A percentile compares a stretch with the other conserved stretches of the same genome.
These are phyloP conservation scores for Phaeosphaeria sp. DNA, from an alignment of 2,329 filamentous ascomycete genomes.

Conservation along the genomic window DNA sequence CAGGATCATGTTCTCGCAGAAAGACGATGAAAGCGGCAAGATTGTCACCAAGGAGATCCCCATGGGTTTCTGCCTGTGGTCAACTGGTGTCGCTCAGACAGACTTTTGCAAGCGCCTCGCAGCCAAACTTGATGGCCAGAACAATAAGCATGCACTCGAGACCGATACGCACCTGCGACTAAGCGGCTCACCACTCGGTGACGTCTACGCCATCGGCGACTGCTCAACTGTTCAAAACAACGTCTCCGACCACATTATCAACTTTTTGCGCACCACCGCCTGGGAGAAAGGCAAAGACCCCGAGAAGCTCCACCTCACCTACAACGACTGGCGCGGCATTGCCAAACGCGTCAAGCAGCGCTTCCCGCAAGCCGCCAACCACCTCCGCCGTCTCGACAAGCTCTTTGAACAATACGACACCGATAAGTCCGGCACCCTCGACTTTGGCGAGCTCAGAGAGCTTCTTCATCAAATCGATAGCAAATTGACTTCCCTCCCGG, in stretches of 20 bases:
- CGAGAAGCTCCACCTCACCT: slow-evolving; percentile 83
- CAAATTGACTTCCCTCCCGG: slow-evolving; percentile 92
- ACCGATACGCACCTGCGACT: slow-evolving; percentile 93
- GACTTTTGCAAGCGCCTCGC: slow-evolving; percentile 79
- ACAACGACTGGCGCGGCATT: slow-evolving; percentile 85
- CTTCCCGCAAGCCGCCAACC: slow-evolving; percentile 88
- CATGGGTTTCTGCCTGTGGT: slow-evolving; percentile 97
- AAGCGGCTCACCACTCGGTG: slow-evolving; percentile 85
- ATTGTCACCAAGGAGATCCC: slow-evolving; percentile 89
- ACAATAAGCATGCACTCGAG: slow-evolving; percentile 89
- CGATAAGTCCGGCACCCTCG: slow-evolving; percentile 89
- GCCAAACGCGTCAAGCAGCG: slow-evolving; percentile 83
- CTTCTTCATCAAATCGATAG: slow-evolving; percentile 90
- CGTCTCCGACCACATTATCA: slow-evolving; percentile 86
- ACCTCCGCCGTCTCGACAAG: slow-evolving; percentile 87
- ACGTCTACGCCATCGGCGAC: slow-evolving; percentile 96
- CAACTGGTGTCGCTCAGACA: slow-evolving; percentile 89
- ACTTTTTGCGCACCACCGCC: slow-evolving; percentile 85
- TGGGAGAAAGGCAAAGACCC: slow-evolving; percentile 93
- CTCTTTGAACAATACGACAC: slow-evolving; percentile 92
- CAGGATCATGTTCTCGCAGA: slow-evolving; percentile 88
- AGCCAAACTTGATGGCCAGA: slow-evolving; percentile 77
- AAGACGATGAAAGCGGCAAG: slow-evolving; percentile 71
- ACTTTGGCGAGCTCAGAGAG: slow-evolving; percentile 90
- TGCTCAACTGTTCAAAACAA: slow-evolving; percentile 98